A percentile compares a stretch with the other conserved stretches of the same genome.
Conservation (phyloP, 257 asterid species). For the Salvia hispanica region DNA sequence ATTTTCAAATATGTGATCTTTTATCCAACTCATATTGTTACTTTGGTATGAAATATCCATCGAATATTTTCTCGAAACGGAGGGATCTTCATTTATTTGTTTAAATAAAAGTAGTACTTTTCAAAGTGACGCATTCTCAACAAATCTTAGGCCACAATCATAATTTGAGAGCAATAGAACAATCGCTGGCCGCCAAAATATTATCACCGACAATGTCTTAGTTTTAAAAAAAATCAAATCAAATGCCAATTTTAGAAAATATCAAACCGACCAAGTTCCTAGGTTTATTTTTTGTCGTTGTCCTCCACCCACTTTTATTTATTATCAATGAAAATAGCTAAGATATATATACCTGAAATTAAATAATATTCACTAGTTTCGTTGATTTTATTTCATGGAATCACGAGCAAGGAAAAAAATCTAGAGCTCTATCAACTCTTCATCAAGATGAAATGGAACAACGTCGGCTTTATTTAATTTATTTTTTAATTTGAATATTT, state of each 20-base stretch:
- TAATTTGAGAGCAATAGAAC: background rate
- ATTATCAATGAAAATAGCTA: background rate
- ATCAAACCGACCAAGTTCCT: conserved; percentile 23
- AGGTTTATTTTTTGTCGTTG: background rate
- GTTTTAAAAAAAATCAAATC: background rate
- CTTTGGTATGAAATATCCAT: too few relatives aligned
- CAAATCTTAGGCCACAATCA: background rate
- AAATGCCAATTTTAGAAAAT: background rate
- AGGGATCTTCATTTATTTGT: too few relatives aligned
- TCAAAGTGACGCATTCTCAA: background rate
- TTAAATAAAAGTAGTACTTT: too few relatives aligned
- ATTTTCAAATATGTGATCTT: too few relatives aligned
- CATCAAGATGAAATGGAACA: background rate
- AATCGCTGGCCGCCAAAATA: background rate
- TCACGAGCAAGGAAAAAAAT: background rate
- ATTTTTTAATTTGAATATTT: too few relatives aligned
- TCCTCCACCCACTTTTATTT: background rate
- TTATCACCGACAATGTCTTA: background rate
- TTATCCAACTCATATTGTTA: too few relatives aligned
- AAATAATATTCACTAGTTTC: conserved; percentile 1
- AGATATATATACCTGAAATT: background rate
- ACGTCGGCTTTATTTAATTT: too few relatives aligned
- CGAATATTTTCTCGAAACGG: too few relatives aligned
- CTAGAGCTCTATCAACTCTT: conserved; percentile 4
- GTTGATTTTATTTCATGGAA: background rate